phyloP scores from a whole-genome alignment of 2,329 filamentous ascomycete species.

The Botryotinia globosa region DNA sequence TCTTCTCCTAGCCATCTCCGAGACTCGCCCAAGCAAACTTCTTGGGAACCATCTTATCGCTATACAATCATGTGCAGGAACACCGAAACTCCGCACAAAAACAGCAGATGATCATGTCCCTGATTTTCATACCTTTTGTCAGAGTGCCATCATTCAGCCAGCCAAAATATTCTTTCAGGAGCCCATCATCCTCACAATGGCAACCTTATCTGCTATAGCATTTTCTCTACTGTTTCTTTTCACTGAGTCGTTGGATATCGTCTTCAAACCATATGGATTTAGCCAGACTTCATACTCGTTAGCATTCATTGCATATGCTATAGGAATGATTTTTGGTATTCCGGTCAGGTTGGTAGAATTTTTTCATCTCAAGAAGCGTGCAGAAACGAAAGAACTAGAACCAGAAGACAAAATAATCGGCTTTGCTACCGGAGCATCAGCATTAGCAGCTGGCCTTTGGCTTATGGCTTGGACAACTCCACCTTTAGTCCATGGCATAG shows the following conservation, averaged over 20 bases:
- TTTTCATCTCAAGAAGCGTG: constrained; percentile 33
- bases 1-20: constrained; percentile 41
- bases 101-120: constrained; percentile 43
- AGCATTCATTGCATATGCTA: constrained; percentile 42
- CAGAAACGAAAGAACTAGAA: constrained; percentile 17
- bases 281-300: constrained; percentile 39
- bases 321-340: constrained; percentile 44
- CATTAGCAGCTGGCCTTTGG: constrained; percentile 46
- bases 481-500: constrained; percentile 37
- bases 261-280: constrained; percentile 43
- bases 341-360: constrained; percentile 45
- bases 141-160: constrained; percentile 43
- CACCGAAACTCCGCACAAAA: constrained; percentile 32
- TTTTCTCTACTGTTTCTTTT: constrained; percentile 50
- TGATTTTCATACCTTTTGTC: constrained; percentile 40
- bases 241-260: constrained; percentile 43
- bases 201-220: constrained; percentile 44
- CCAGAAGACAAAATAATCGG: constrained; percentile 50
- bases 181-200: constrained; percentile 46
- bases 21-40: constrained; percentile 46
- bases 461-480: constrained; percentile 49
- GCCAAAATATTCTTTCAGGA: constrained; percentile 46
- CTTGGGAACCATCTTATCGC: constrained; percentile 39
- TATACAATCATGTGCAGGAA: constrained; percentile 27
- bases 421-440: constrained; percentile 46